These are phyloP conservation scores for Hemileia vastatrix DNA, from an alignment of 1,284 basidiomycete genomes.

Conservation along the genomic window DNA sequence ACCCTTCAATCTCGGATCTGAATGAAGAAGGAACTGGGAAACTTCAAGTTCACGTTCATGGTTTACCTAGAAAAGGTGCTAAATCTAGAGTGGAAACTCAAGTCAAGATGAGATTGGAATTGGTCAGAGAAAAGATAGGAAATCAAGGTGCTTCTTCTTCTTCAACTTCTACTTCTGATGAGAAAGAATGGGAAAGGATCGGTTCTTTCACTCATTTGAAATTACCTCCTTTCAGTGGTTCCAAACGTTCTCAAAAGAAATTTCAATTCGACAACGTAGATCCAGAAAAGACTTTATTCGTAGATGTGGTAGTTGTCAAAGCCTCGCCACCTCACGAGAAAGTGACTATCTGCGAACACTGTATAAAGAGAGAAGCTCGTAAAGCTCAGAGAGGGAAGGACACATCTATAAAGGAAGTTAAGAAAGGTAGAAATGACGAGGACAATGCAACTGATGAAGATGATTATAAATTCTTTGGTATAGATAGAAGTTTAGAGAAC, in stretches of 20 bases:
- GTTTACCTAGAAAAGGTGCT: slow-evolving; percentile 70
- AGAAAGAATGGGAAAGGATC: too few species aligned
- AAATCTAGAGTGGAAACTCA: slow-evolving; percentile 91
- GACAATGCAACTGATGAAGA: slow-evolving; percentile 7
- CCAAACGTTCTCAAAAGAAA: slow-evolving; percentile 20
- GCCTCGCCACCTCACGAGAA: slow-evolving; percentile 63
- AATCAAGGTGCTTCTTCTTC: too few species aligned
- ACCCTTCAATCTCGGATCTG: too few species aligned
- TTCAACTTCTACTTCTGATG: too few species aligned
- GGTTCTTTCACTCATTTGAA: too few species aligned
- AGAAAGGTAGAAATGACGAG: too few species aligned
- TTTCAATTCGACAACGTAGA: too few species aligned
- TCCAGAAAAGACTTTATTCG: slow-evolving; percentile 40
- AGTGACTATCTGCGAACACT: slow-evolving; percentile 62
- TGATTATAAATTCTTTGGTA: slow-evolving; percentile 4
- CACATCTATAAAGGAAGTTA: slow-evolving; percentile 20
- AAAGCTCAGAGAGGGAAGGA: slow-evolving; percentile 39
- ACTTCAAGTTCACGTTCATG: too few species aligned
- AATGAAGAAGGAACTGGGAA: too few species aligned
- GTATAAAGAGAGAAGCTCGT: slow-evolving; percentile 56
- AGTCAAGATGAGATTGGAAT: slow-evolving; percentile 60
- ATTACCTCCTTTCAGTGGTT: slow-evolving; percentile 16
- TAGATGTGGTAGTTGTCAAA: slow-evolving; percentile 45
- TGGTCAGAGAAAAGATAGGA: slow-evolving; percentile 5
- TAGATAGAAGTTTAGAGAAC: slow-evolving; percentile 52